phyloP scores from a whole-genome alignment of 2,329 filamentous ascomycete genomes.

The Monilinia fructicola region DNA sequence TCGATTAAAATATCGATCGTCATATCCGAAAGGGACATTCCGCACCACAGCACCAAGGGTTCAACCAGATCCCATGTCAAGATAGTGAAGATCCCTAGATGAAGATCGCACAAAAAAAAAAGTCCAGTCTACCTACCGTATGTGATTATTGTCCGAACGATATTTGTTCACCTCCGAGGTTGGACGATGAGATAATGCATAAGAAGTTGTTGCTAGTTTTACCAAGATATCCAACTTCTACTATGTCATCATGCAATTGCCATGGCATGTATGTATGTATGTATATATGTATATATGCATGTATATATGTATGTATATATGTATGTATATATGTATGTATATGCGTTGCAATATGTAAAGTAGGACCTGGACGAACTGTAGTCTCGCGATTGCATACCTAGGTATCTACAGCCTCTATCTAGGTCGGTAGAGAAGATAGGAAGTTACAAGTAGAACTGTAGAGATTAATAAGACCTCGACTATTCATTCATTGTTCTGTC shows the following conservation, averaged over 20 bases:
- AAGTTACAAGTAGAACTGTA: too few species aligned
- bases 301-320: too few species aligned
- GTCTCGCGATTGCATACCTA: slow-evolving; percentile 6
- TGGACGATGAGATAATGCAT: background rate
- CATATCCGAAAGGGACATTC: background rate
- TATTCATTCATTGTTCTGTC: too few species aligned
- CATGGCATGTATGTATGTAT: background rate
- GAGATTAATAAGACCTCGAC: too few species aligned
- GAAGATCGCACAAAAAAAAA: background rate
- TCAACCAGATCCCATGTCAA: slow-evolving; percentile 2
- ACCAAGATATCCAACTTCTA: slow-evolving; percentile 1
- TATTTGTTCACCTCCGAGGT: background rate
- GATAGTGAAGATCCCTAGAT: background rate
- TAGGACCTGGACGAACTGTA: background rate
- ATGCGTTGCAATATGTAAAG: background rate
- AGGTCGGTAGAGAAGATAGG: too few species aligned
- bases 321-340: too few species aligned
- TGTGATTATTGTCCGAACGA: slow-evolving; percentile 8
- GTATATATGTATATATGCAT: too few species aligned
- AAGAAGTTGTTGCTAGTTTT: background rate
- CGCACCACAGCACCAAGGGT: background rate
- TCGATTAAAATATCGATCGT: slow-evolving; percentile 15
- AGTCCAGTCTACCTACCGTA: slow-evolving; percentile 7
- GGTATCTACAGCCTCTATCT: too few species aligned
- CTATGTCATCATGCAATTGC: background rate